These are phyloP conservation scores for Pluteus cervinus DNA, from an alignment of 768 basidiomycete species.

Conservation along the genomic window DNA sequence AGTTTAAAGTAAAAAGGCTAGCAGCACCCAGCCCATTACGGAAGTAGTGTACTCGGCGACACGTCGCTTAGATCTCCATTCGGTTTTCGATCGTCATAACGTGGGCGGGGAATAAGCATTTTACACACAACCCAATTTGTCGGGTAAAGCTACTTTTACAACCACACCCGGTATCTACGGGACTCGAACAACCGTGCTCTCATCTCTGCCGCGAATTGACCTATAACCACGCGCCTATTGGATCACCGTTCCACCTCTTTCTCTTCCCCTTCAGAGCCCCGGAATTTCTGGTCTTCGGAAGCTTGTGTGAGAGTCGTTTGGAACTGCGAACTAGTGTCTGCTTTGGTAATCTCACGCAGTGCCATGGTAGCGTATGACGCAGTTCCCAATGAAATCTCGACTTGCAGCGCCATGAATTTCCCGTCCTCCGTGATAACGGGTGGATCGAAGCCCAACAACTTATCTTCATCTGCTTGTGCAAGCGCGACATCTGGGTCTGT, in stretches of 20 bases:
- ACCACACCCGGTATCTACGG: too few species aligned
- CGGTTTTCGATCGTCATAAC: too few species aligned
- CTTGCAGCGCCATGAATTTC: conserved; percentile 83
- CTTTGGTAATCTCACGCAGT: conserved; percentile 89
- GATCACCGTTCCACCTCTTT: conserved; percentile 25
- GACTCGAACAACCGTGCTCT: too few species aligned
- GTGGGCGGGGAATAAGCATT: too few species aligned
- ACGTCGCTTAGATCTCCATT: too few species aligned
- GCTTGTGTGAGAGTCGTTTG: conserved; percentile 74
- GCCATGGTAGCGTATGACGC: conserved; percentile 99
- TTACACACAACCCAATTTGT: too few species aligned
- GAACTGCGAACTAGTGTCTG: conserved; percentile 89
- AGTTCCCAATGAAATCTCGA: conserved; percentile 79
- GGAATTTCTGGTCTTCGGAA: conserved; percentile 80
- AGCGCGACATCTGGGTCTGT: conserved; percentile 91
- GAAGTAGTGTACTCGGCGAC: too few species aligned
- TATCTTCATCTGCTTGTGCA: conserved; percentile 94
- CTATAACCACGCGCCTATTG: too few species aligned
- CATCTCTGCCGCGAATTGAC: too few species aligned
- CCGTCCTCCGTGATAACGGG: conserved; percentile 66
- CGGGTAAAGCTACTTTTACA: too few species aligned
- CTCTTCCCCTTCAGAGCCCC: conserved; percentile 37
- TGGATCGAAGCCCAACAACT: conserved; percentile 72
- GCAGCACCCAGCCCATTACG: too few species aligned
- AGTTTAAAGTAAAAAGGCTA: too few species aligned